phyloP scores from a whole-genome alignment of 371 early-diverging fungal species.

The Rhizomucor miehei region DNA sequence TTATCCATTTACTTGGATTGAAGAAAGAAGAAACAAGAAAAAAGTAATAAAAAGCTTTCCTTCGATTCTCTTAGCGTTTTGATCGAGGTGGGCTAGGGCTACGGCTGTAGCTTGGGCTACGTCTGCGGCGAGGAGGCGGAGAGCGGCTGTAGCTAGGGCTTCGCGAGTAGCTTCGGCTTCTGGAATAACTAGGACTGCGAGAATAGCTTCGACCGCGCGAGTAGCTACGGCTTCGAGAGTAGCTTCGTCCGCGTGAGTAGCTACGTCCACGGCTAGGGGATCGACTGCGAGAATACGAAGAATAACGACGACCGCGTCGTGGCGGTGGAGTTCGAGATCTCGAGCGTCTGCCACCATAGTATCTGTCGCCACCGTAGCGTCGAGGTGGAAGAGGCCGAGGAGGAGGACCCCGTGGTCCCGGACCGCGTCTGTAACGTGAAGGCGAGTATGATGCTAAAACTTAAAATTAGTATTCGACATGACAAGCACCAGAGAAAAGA shows the following conservation, averaged over 20 bases:
- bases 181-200: conserved; percentile 17
- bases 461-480: neutral
- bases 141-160: conserved; percentile 25
- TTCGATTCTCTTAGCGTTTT: conserved; percentile 10
- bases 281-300: conserved; percentile 28
- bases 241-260: conserved; percentile 34
- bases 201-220: conserved; percentile 22
- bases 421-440: conserved; percentile 19
- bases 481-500: neutral
- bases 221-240: conserved; percentile 36
- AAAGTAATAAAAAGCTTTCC: too few relatives aligned
- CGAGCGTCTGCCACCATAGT: conserved; percentile 19
- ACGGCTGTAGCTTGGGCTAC: conserved; percentile 17
- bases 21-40: neutral
- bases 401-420: conserved; percentile 10
- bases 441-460: conserved; percentile 28
- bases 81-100: conserved; percentile 12
- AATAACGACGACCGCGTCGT: conserved; percentile 19
- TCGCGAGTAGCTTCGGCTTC: conserved; percentile 21
- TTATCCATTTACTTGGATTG: conserved; percentile 56
- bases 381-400: conserved; percentile 12
- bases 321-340: conserved; percentile 36
- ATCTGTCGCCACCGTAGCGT: conserved; percentile 10
- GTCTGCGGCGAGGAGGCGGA: conserved; percentile 14
- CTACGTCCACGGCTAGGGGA: conserved; percentile 22